Evolutionary conservation across 2,329 filamentous ascomycete genomes (phyloP), one percentile per base, ranked within the genome.

Genomic region (Phaeosphaeriaceae sp.): DNA sequence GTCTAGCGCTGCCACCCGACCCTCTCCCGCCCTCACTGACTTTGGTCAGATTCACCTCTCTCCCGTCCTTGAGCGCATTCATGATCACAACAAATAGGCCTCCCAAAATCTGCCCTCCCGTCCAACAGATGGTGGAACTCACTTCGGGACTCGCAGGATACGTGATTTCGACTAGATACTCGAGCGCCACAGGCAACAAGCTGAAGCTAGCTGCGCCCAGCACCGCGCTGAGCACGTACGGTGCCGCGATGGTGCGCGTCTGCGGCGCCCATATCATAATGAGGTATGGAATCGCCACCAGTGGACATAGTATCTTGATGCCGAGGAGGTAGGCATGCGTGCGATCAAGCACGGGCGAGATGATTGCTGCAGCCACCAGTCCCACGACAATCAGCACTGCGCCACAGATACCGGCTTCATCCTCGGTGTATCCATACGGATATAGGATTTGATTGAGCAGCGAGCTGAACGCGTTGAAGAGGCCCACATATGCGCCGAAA

Each of bases 401-500:
- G 63, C 95, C 95, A 11, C 89, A 92, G 69, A 98, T 93, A 33
- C 95, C 95, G 21, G 94, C 91, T 55, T 97, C 85, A 63, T 90
- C 89, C 75, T 96, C 90, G 58, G 82, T 85, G 84, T 92, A 96
- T 69, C 88, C 91, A 79, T 97, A 94, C 0, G 95, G 95, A 41
- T 86, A 82, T 63, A 98, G 86, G 74, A 98, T 91, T 74, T 97
- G 94, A 80, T 94, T 96, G 10, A 98, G 84, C 1, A 98, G 86
- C 1, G 91, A 91, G 50, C 93, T 96, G 65, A 93, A 83, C 66
- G 90, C 90, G 83, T 98, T 98, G 88, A 99, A 99, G 81, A 95
- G 89, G 69, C 91, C 93, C 60, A 97, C 91, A 77, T 93, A 97
- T 69, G 93, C 79, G 63, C 86, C 81, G 79, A 94, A 98, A n/a